Evolutionary conservation across 1,284 basidiomycete genomes (phyloP), one percentile per base, ranked within the genome.

Genomic region (Heterobasidion annosum): DNA sequence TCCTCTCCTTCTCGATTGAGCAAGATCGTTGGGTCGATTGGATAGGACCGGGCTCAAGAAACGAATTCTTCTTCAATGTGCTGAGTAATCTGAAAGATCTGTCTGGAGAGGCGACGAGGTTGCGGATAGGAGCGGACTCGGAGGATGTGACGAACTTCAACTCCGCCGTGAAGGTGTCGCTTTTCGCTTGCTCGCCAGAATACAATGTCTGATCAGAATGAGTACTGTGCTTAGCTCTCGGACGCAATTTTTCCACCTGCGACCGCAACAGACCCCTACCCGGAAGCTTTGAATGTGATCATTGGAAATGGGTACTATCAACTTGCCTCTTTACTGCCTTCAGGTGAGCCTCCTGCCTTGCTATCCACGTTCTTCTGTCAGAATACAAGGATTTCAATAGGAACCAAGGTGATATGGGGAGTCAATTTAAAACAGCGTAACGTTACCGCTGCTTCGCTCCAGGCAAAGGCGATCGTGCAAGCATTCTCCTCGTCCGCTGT

Each of bases 11-110:
- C 58, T 86, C 82, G 15, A 77, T 87, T 53, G 84, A 85, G 63
- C 79, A 84, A 62, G 83, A 86, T 60, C 69, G 78, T 13, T 86
- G 82, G 82, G 70, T 73, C 10, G 81, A 83, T 56, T 87, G 83
- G 83, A 67, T 67, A 12, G 83, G 84, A 10, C 72, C 69, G 0
- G 66, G 70, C 9, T 64, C 71, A 2, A 67, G 67, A 42, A 85
- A 85, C 61, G 55, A 73, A 15, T 85, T 83, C 65, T 77, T 81
- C 58, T 72, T 72, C 66, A 83, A 79, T 57, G 75, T 76, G 8
- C 68, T 85, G 49, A 67, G 76, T 54, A 85, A 83, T 61, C 63
- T 82, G 54, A 76, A 72, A 45, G 60, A 65, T 34, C 68, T 82
- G 16, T 77, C 81, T 2, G 79, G 83, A 2, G 64, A 67, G n/a